Evolutionary conservation across 2,329 filamentous ascomycete genomes (phyloP).

Genomic region (Botrytis medusae): DNA sequence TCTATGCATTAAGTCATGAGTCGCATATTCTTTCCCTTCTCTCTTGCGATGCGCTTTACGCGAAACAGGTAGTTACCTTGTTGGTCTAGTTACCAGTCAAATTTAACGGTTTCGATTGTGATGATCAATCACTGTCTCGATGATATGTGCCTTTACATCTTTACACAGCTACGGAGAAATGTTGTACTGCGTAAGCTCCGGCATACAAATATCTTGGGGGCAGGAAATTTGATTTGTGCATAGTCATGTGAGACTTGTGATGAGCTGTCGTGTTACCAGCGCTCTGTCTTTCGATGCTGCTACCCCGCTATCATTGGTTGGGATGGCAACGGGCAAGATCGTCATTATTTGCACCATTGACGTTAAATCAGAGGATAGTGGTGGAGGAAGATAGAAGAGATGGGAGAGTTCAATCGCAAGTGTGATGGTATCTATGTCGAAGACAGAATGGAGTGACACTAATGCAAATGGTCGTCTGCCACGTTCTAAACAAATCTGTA

Average conservation of each 20-base stretch:
- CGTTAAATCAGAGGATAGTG: neutral
- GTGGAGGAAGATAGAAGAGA: neutral
- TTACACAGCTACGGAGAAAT: neutral
- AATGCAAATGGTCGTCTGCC: constrained; percentile 19
- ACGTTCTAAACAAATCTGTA: constrained; percentile 7
- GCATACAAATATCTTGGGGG: constrained; percentile 12
- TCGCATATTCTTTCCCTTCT: constrained; percentile 2
- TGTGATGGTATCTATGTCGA: neutral
- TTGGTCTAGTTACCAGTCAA: constrained; percentile 21
- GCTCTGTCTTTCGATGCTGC: constrained; percentile 11
- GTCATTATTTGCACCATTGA: neutral
- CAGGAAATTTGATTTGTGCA: constrained; percentile 14
- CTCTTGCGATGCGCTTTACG: constrained; percentile 9
- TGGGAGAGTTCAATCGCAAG: constrained; percentile 7
- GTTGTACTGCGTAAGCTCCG: neutral
- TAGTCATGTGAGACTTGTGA: constrained; percentile 19
- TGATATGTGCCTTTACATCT: constrained; percentile 3
- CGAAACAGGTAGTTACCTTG: constrained; percentile 4
- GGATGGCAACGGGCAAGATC: constrained; percentile 2
- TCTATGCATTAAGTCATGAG: constrained; percentile 20
- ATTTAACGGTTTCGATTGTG: constrained; percentile 9
- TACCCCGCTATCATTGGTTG: constrained; percentile 19
- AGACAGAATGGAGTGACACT: neutral
- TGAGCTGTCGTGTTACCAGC: constrained; percentile 20
- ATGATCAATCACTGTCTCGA: constrained; percentile 2